A percentile compares a stretch with the other conserved stretches of the same genome.
Evolutionary conservation across 306 rosid species (phyloP).

Genomic region (Hippophae rhamnoides): DNA sequence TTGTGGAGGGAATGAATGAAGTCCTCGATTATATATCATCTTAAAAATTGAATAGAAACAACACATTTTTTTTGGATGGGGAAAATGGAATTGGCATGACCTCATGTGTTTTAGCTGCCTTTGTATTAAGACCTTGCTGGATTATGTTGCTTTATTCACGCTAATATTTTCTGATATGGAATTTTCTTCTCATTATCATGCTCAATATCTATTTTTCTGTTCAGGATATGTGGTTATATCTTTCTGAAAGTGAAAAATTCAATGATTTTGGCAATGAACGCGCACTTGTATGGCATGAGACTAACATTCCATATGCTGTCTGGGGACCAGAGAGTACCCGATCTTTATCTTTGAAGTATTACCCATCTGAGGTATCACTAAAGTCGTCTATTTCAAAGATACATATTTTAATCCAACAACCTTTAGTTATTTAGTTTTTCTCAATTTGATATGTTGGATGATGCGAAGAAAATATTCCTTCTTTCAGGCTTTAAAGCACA

Average conservation of each 20-base stretch:
- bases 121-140: not conserved
- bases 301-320: conserved; percentile 66
- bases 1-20: too few relatives aligned
- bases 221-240: conserved; percentile 95
- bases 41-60: not conserved
- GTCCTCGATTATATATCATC: not conserved
- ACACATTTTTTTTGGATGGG: not conserved
- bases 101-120: not conserved
- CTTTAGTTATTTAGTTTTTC: not conserved
- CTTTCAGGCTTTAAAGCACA: conserved; percentile 61
- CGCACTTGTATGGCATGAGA: conserved; percentile 90
- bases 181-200: conserved; percentile 1
- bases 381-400: not conserved
- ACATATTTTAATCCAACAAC: not conserved
- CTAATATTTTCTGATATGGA: not conserved
- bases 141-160: not conserved
- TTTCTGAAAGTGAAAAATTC: conserved; percentile 68
- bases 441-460: not conserved
- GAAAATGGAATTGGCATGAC: not conserved
- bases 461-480: conserved; percentile 8
- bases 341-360: conserved; percentile 47
- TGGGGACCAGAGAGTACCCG: conserved; percentile 71
- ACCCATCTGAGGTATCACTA: conserved; percentile 64
- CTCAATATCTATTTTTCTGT: conserved; percentile 2
- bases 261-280: conserved; percentile 61